Conservation (phyloP, 306 rosid genomes). For the Inga laurina region DNA sequence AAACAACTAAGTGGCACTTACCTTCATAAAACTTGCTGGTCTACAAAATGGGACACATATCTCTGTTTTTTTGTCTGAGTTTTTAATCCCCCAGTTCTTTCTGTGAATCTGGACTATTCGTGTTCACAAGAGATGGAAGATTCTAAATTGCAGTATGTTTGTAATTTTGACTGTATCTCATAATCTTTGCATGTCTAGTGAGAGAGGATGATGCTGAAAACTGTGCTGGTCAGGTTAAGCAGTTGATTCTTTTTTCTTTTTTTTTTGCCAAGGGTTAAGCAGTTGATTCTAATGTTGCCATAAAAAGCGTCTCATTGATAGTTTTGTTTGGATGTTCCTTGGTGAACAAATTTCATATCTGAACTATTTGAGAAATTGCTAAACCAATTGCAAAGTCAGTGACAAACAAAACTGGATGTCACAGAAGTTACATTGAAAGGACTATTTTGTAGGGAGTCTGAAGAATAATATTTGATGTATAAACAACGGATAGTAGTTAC, state of each 20-base stretch:
- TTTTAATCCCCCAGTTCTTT: no score
- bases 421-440: background rate
- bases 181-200: no score
- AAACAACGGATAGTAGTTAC: background rate
- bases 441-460: background rate
- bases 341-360: background rate
- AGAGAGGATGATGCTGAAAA: no score
- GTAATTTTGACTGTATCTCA: no score
- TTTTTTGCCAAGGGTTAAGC: background rate
- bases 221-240: background rate
- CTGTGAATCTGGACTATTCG: no score
- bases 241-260: background rate
- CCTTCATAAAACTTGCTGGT: no score
- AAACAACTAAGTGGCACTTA: no score
- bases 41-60: no score
- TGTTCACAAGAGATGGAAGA: no score
- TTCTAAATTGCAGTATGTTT: no score
- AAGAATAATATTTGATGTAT: background rate
- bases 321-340: background rate
- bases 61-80: no score
- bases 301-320: background rate
- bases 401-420: background rate
- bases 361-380: background rate
- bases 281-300: background rate
- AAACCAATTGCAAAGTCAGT: background rate